phyloP scores from a whole-genome alignment of 805 yeast species.

The Pichia deserticola region DNA sequence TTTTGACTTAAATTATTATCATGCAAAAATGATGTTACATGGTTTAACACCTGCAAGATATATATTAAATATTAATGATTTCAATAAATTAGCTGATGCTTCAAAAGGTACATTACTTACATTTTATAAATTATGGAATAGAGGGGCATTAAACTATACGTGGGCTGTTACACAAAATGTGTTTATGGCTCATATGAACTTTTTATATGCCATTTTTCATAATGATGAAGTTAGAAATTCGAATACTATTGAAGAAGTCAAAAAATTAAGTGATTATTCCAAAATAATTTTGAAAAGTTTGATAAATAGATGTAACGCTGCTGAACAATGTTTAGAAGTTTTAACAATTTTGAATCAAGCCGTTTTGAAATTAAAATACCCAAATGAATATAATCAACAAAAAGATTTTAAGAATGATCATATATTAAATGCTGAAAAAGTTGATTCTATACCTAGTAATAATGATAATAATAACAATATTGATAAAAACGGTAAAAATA shows the following conservation, averaged over 20 bases:
- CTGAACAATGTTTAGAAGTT: slow-evolving; percentile 60
- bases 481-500: slow-evolving; percentile 8
- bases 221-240: slow-evolving; percentile 44
- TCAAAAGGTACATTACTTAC: slow-evolving; percentile 59
- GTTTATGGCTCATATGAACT: slow-evolving; percentile 85
- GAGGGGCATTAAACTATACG: slow-evolving; percentile 65
- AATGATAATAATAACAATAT: slow-evolving; percentile 5
- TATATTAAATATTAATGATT: slow-evolving; percentile 45
- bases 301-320: slow-evolving; percentile 71
- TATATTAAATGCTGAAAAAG: too few species aligned
- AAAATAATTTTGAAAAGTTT: slow-evolving; percentile 53
- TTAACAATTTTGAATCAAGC: slow-evolving; percentile 69
- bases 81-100: slow-evolving; percentile 49
- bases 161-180: slow-evolving; percentile 91
- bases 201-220: slow-evolving; percentile 67
- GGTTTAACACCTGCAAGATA: slow-evolving; percentile 72
- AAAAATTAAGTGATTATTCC: slow-evolving; percentile 41
- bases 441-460: too few species aligned
- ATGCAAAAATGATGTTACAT: slow-evolving; percentile 61
- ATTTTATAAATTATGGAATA: slow-evolving; percentile 50
- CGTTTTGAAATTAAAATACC: slow-evolving; percentile 50
- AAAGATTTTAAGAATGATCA: too few species aligned
- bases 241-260: slow-evolving; percentile 42
- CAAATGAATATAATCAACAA: background rate
- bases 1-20: slow-evolving; percentile 69